Conservation (phyloP, 1,139 yeast genomes). For the Pneumocystis canis region DNA sequence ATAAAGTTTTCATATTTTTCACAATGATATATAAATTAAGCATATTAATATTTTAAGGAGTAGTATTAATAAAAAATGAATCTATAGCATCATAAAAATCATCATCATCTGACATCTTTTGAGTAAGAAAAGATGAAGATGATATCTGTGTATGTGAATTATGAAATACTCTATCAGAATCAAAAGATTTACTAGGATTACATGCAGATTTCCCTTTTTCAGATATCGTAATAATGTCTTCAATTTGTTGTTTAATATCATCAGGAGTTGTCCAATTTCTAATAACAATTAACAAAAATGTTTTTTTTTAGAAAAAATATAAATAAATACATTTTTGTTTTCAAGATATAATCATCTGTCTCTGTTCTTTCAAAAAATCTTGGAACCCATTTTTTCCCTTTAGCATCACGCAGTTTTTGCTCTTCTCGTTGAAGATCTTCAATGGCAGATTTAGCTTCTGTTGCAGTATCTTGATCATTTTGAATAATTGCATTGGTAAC, state of each 20-base stretch:
- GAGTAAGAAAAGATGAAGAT: neutral
- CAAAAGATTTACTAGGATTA: neutral
- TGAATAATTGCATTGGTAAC: constrained; percentile 63
- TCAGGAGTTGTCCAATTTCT: neutral
- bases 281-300: neutral
- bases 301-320: neutral
- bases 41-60: neutral
- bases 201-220: neutral
- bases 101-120: neutral
- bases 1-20: neutral
- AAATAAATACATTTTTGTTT: neutral
- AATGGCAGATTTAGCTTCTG: constrained; percentile 71
- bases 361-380: constrained; percentile 40
- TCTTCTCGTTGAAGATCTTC: constrained; percentile 67
- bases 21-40: neutral
- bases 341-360: constrained; percentile 20
- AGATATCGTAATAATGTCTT: neutral
- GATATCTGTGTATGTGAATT: neutral
- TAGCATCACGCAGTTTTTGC: constrained; percentile 61
- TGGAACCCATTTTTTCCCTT: constrained; percentile 70
- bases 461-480: constrained; percentile 68
- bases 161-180: neutral
- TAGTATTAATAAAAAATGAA: neutral
- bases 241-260: neutral
- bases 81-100: neutral